phyloP scores from a whole-genome alignment of 805 yeast genomes.

The Maudiozyma serrabonitensis region DNA sequence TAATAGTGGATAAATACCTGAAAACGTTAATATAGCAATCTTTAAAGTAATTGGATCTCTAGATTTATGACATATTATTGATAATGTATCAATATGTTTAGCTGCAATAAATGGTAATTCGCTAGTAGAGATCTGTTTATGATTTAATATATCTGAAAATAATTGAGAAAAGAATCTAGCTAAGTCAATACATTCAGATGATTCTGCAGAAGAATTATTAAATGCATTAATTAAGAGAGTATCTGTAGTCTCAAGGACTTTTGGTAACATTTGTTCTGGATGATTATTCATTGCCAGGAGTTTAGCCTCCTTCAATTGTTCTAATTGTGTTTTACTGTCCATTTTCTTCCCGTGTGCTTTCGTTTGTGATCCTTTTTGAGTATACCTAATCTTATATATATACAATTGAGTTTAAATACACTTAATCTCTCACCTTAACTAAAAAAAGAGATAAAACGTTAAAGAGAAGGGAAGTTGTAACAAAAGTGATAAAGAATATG shows the following conservation, averaged over 20 bases:
- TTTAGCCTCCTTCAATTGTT: slow-evolving; percentile 24
- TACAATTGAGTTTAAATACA: too few species aligned
- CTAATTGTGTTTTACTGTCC: slow-evolving; percentile 6
- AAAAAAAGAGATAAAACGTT: too few species aligned
- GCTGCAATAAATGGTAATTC: slow-evolving; percentile 28
- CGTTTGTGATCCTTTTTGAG: not conserved
- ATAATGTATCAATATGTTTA: slow-evolving; percentile 19
- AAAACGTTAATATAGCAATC: slow-evolving; percentile 32
- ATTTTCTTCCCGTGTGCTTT: not conserved
- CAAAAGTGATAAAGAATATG: too few species aligned
- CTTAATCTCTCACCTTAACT: too few species aligned
- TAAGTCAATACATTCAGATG: slow-evolving; percentile 7
- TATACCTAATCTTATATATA: not conserved
- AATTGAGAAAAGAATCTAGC: slow-evolving; percentile 18
- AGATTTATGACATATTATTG: slow-evolving; percentile 12
- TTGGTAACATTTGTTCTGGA: slow-evolving; percentile 24
- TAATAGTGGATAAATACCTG: slow-evolving; percentile 38
- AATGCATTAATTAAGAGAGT: slow-evolving; percentile 9
- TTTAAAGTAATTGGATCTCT: slow-evolving; percentile 29
- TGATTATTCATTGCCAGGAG: slow-evolving; percentile 24
- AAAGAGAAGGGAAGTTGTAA: too few species aligned
- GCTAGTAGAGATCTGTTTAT: slow-evolving; percentile 12
- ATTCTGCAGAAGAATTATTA: slow-evolving; percentile 1
- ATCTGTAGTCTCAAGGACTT: slow-evolving; percentile 26
- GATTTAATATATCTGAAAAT: slow-evolving; percentile 20